These are phyloP conservation scores for Coffea canephora DNA, from an alignment of 257 asterid genomes.

Conservation along the genomic window DNA sequence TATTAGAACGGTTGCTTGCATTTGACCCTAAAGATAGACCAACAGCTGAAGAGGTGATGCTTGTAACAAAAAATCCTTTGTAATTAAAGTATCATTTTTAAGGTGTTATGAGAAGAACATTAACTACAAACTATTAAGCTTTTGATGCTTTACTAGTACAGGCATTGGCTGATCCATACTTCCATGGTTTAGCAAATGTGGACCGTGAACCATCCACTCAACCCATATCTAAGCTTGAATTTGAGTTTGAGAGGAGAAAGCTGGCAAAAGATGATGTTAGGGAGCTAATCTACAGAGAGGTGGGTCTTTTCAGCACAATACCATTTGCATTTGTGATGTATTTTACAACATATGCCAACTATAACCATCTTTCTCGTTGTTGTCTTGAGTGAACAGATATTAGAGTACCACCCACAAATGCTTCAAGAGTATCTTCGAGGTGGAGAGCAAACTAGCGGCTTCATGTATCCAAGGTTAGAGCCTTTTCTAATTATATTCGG, in stretches of 20 bases:
- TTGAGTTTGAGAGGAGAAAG: conserved; percentile 91
- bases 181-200: conserved; percentile 63
- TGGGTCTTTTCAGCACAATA: conserved; percentile 10
- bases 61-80: conserved; percentile 9
- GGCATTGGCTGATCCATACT: conserved; percentile 86
- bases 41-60: conserved; percentile 79
- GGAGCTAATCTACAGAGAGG: conserved; percentile 78
- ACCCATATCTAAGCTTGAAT: conserved; percentile 91
- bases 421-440: conserved; percentile 85
- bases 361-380: conserved; percentile 10
- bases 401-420: conserved; percentile 98
- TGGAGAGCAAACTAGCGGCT: conserved; percentile 94
- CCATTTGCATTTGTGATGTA: not conserved
- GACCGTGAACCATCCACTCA: conserved; percentile 86
- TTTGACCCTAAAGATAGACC: conserved; percentile 97
- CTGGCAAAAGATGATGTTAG: conserved; percentile 88
- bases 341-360: conserved; percentile 10
- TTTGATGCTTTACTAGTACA: conserved; percentile 28
- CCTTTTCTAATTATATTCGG: not conserved
- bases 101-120: not conserved
- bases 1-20: conserved; percentile 76
- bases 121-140: not conserved
- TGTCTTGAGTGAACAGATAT: conserved; percentile 54
- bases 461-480: conserved; percentile 93
- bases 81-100: not conserved